Evolutionary conservation across 2,329 filamentous ascomycete species (phyloP).

Genomic region (Aplosporella prunicola): DNA sequence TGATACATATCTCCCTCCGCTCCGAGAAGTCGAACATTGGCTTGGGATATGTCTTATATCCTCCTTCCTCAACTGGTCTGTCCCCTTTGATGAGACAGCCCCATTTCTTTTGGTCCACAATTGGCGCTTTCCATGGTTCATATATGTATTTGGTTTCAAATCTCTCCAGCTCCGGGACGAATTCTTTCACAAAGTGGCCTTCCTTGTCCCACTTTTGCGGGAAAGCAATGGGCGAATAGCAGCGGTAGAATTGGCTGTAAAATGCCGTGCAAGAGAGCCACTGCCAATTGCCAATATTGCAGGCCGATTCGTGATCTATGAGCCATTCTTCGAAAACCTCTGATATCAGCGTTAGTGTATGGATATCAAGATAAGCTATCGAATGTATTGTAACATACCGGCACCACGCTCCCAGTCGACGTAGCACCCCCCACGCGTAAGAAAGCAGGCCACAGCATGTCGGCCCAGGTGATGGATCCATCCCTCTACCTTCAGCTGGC

Average conservation of each 20-base stretch:
- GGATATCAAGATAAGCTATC: too few relatives aligned
- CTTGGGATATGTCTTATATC: conserved; percentile 52
- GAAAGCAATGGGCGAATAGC: conserved; percentile 62
- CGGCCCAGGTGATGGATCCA: conserved; percentile 75
- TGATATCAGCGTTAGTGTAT: too few relatives aligned
- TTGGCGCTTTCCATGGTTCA: conserved; percentile 67
- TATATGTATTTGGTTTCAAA: conserved; percentile 64
- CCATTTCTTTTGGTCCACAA: conserved; percentile 58
- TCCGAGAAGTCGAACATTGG: conserved; percentile 69
- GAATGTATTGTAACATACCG: too few relatives aligned
- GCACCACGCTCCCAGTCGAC: conserved; percentile 70
- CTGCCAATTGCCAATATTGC: conserved; percentile 69
- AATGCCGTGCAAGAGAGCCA: conserved; percentile 71
- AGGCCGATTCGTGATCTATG: conserved; percentile 64
- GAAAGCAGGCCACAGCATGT: conserved; percentile 69
- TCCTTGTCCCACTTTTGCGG: conserved; percentile 67
- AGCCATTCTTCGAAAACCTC: conserved; percentile 71
- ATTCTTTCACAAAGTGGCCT: conserved; percentile 54
- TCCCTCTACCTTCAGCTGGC: conserved; percentile 59
- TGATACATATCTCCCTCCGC: conserved; percentile 52
- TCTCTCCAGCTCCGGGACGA: conserved; percentile 55
- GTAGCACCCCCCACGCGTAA: conserved; percentile 72
- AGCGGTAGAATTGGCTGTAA: conserved; percentile 61
- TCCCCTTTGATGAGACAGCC: conserved; percentile 51
- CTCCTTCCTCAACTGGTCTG: conserved; percentile 17